Evolutionary conservation across 1,139 yeast species (phyloP), one percentile per base, ranked within the genome.

Genomic region (Debaryomyces fabryi): DNA sequence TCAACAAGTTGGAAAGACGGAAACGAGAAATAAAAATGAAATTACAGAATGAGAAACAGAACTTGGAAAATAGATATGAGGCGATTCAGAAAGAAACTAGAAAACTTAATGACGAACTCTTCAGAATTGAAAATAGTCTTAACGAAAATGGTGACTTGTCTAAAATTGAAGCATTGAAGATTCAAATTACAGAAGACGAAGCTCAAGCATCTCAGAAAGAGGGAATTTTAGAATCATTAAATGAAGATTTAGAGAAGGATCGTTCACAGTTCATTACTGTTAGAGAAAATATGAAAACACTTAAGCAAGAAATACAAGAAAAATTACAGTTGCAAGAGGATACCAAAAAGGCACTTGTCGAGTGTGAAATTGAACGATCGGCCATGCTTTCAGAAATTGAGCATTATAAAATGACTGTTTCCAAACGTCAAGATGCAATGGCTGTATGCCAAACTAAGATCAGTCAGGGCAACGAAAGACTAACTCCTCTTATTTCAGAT

Each of bases 71-170:
- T n/a, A 52, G 67, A 39, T 53, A 49, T 39, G 53, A 44, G 37
- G 64, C 51, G 37, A 49, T 49, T 20, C 52, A 57, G n/a, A 42
- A 50, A n/a, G 53, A 63, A 37, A 58, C 59, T 8, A 56, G 60
- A 38, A 47, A 50, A 9, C 49, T 58, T 42, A 58, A 54, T 42
- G 49, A 50, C 29, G 52, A 63, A 43, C 56, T 63, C 16, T 57
- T 54, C 44, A 55, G 57, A 16, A 52, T 67, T 8, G 72, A 74
- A 49, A 59, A 60, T 27, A 60, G 62, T 34, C 57, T 72, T n/a
- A 65, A 64, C 25, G 76, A 70, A 25, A 69, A 67, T 49, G 74
- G 70, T 6, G 72, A 70, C 46, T 54, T 63, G 21, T 61, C 66
- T n/a, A 66, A 61, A 37, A 66, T 74, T 16, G 72, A 65, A 24